Conservation (phyloP, 176 grass and related monocot species). For the Calamus simplicifolius region DNA sequence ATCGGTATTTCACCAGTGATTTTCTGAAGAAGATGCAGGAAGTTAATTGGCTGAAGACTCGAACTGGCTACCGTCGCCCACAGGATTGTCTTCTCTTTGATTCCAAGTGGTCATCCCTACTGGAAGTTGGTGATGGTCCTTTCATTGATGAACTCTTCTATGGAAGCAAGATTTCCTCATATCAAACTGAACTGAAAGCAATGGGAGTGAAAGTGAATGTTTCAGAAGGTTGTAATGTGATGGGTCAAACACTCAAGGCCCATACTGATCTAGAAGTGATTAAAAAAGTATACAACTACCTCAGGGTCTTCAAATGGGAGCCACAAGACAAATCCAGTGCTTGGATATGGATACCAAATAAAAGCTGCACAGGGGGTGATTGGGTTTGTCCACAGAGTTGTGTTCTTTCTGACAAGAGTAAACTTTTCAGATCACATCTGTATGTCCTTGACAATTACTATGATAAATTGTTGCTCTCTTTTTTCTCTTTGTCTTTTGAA, state of each 20-base stretch:
- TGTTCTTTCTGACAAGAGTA: conserved; percentile 33
- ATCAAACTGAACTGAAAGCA: conserved; percentile 23
- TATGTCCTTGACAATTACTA: conserved; percentile 54
- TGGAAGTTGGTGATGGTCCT: conserved; percentile 38
- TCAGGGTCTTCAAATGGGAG: conserved; percentile 33
- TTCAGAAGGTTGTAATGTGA: too few relatives aligned
- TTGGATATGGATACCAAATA: conserved; percentile 59
- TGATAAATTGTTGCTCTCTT: conserved; percentile 23
- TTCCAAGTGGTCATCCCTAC: conserved; percentile 15
- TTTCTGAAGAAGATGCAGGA: conserved; percentile 27
- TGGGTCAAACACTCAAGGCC: neutral
- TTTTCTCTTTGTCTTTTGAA: conserved; percentile 30
- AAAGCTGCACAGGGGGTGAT: conserved; percentile 11
- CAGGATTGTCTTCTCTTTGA: conserved; percentile 51
- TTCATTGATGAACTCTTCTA: conserved; percentile 72
- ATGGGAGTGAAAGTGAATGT: conserved; percentile 45
- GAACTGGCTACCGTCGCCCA: conserved; percentile 37
- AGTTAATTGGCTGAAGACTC: conserved; percentile 50
- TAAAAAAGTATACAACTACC: conserved; percentile 51
- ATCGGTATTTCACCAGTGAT: conserved; percentile 7
- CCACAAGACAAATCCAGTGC: conserved; percentile 12
- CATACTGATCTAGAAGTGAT: conserved; percentile 31
- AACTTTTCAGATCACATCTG: conserved; percentile 34
- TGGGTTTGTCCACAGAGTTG: conserved; percentile 43
- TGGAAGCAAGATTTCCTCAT: conserved; percentile 28